phyloP scores from a whole-genome alignment of 345 rosid genomes.

The Noccaea caerulescens region DNA sequence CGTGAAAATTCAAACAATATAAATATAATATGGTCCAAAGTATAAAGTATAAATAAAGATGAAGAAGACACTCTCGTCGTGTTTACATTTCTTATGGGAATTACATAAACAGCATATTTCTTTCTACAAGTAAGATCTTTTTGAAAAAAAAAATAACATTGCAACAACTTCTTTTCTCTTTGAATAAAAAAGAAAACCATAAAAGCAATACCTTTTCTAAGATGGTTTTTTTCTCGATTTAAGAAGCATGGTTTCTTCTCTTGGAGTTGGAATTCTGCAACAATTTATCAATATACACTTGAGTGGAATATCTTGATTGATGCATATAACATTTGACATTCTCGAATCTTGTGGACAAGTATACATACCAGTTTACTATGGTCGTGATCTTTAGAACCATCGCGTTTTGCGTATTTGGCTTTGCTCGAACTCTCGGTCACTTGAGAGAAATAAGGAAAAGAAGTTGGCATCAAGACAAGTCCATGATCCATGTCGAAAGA shows the following conservation, averaged over 20 bases:
- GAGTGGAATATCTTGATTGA: not conserved
- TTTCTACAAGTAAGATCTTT: conserved; percentile 23
- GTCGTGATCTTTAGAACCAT: conserved; percentile 53
- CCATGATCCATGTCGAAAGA: conserved; percentile 71
- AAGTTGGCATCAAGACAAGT: conserved; percentile 55
- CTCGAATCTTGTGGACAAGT: not conserved
- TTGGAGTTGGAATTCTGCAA: conserved; percentile 56
- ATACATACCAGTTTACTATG: conserved; percentile 55
- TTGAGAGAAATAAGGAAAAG: conserved; percentile 61
- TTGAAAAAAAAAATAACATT: not conserved
- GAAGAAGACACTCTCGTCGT: not conserved
- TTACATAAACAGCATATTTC: not conserved
- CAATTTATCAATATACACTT: not conserved
- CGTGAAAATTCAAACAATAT: not conserved
- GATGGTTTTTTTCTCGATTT: conserved; percentile 1
- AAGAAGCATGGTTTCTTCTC: conserved; percentile 62
- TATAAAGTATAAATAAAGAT: not conserved
- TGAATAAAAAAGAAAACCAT: conserved; percentile 13
- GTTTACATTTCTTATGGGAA: conserved; percentile 31
- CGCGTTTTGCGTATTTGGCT: conserved; percentile 51
- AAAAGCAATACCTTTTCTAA: conserved; percentile 24
- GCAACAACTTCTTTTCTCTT: conserved; percentile 26
- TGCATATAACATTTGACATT: conserved; percentile 16
- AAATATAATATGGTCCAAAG: not conserved
- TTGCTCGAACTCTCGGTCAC: conserved; percentile 52